Conservation (phyloP, 2,329 filamentous ascomycete species). For the Fusarium mundagurra region DNA sequence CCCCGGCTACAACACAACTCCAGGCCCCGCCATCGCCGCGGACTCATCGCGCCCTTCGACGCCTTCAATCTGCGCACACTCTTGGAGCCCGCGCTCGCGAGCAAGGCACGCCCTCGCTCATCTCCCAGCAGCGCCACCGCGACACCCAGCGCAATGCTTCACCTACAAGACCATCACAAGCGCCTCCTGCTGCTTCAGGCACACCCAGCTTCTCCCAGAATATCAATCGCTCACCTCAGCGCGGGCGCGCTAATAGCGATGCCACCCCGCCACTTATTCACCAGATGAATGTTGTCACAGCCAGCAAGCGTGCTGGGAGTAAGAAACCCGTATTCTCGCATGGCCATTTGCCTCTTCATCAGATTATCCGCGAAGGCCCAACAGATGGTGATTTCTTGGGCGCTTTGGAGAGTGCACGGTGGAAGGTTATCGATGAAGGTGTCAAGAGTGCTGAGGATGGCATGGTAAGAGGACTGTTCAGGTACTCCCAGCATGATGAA, state of each 20-base stretch:
- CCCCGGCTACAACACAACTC: constrained; percentile 54
- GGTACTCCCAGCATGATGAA: neutral
- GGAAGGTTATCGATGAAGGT: constrained; percentile 79
- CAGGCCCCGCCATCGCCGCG: constrained; percentile 69
- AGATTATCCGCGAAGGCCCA: constrained; percentile 82
- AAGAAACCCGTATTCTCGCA: constrained; percentile 60
- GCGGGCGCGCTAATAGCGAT: constrained; percentile 79
- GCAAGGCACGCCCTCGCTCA: constrained; percentile 62
- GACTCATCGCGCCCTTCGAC: constrained; percentile 74
- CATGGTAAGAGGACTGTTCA: constrained; percentile 67
- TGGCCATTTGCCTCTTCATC: constrained; percentile 72
- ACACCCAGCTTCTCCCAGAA: constrained; percentile 22
- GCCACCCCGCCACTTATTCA: constrained; percentile 58
- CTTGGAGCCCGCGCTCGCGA: constrained; percentile 67
- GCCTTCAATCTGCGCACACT: constrained; percentile 79
- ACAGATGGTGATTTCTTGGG: constrained; percentile 73
- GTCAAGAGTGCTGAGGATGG: constrained; percentile 82
- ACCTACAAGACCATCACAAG: constrained; percentile 42
- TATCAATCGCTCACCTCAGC: constrained; percentile 57
- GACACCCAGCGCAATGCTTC: constrained; percentile 53
- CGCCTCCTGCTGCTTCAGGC: constrained; percentile 1
- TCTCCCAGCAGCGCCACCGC: constrained; percentile 70
- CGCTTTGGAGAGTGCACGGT: constrained; percentile 75
- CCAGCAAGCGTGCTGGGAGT: constrained; percentile 52
- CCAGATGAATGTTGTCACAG: constrained; percentile 50